Evolutionary conservation across 148 eudicot genomes (phyloP).

Genomic region (Rhododendron simsii): DNA sequence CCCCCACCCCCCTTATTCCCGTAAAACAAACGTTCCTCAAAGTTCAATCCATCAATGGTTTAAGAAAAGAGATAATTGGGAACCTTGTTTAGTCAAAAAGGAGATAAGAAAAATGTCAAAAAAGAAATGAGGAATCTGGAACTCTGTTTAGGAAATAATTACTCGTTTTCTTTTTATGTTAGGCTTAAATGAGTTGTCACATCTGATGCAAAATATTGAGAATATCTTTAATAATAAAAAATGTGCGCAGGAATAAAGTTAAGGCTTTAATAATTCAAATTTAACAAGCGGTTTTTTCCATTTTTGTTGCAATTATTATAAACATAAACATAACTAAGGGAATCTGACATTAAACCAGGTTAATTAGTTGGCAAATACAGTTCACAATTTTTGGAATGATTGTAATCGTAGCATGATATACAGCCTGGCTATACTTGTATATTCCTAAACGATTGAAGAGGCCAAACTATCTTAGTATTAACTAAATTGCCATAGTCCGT

Average conservation of each 20-base stretch:
- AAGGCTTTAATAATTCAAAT: background rate
- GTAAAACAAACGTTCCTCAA: background rate
- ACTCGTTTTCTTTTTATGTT: background rate
- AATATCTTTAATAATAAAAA: background rate
- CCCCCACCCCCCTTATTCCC: background rate
- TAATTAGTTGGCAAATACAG: background rate
- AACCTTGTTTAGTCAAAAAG: background rate
- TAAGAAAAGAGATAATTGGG: background rate
- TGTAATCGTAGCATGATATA: no score
- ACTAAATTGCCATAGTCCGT: background rate
- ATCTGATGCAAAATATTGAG: background rate
- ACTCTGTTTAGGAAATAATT: background rate
- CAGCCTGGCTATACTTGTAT: no score
- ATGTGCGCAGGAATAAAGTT: background rate
- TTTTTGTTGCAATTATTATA: background rate
- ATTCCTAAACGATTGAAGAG: background rate
- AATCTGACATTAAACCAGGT: background rate
- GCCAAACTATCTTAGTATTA: no score
- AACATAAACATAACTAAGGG: background rate
- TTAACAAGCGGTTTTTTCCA: background rate
- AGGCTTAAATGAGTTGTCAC: background rate
- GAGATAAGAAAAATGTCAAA: background rate
- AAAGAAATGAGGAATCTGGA: background rate
- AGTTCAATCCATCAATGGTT: background rate
- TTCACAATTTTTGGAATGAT: background rate